Evolutionary conservation across 768 basidiomycete genomes (phyloP).

Genomic region (Kwoniella bestiolae): DNA sequence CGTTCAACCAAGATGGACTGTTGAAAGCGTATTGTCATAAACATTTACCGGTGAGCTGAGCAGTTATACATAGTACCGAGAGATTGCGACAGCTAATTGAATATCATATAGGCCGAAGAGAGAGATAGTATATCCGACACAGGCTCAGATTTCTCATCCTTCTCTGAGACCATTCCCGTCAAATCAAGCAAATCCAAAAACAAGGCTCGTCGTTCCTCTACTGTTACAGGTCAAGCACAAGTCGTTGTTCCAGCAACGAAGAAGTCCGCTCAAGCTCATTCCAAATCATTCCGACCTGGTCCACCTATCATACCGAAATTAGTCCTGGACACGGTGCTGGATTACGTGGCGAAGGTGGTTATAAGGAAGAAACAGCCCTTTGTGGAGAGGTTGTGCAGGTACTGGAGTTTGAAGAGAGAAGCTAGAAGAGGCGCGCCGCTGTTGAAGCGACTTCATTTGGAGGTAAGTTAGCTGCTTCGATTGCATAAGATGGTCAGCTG

Average conservation of each 20-base stretch:
- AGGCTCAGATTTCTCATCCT: slow-evolving; percentile 41
- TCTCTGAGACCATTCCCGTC: slow-evolving; percentile 1
- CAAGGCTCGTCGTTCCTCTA: slow-evolving; percentile 9
- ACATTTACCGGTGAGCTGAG: slow-evolving; percentile 78
- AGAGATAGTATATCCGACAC: slow-evolving; percentile 59
- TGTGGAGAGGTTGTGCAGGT: slow-evolving; percentile 76
- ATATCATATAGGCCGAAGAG: slow-evolving; percentile 14
- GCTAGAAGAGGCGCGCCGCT: slow-evolving; percentile 89
- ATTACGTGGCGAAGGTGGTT: slow-evolving; percentile 72
- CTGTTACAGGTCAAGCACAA: neutral
- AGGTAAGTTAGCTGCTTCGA: slow-evolving; percentile 59
- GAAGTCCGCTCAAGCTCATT: slow-evolving; percentile 86
- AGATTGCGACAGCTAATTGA: neutral
- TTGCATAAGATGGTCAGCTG: slow-evolving; percentile 1
- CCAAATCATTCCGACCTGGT: slow-evolving; percentile 87
- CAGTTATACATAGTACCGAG: neutral
- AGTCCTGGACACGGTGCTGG: slow-evolving; percentile 76
- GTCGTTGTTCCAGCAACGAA: slow-evolving; percentile 57
- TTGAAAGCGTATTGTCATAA: slow-evolving; percentile 85
- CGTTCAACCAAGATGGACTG: slow-evolving; percentile 42
- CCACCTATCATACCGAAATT: slow-evolving; percentile 88
- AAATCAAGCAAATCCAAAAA: slow-evolving; percentile 37
- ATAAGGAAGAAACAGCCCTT: slow-evolving; percentile 79
- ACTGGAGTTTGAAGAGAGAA: slow-evolving; percentile 98
- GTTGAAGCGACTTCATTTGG: slow-evolving; percentile 87